phyloP scores from a whole-genome alignment of 441 rosid species.

The Jatropha multifida region DNA sequence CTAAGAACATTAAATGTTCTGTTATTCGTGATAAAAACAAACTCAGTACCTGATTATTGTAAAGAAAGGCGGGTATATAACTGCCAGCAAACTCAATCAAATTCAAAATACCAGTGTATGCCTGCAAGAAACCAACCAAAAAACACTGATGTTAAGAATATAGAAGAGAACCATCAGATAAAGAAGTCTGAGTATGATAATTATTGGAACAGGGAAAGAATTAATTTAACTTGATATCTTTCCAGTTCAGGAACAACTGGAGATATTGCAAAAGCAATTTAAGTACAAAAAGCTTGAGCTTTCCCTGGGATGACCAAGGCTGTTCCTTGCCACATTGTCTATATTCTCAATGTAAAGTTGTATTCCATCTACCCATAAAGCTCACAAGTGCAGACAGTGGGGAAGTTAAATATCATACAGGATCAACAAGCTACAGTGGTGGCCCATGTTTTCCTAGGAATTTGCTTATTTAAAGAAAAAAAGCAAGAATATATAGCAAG shows the following conservation, averaged over 20 bases:
- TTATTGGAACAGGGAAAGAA: background rate
- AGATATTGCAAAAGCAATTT: background rate
- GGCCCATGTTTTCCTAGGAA: background rate
- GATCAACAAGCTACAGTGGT: background rate
- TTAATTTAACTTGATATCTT: background rate
- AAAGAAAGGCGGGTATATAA: slow-evolving; percentile 66
- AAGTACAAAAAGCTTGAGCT: slow-evolving; percentile 1
- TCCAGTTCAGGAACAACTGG: background rate
- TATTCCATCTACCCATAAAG: background rate
- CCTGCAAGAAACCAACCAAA: slow-evolving; percentile 50
- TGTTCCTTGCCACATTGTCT: background rate
- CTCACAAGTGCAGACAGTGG: background rate
- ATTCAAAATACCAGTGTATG: slow-evolving; percentile 75
- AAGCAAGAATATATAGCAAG: background rate
- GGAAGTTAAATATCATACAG: background rate
- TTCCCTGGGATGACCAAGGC: background rate
- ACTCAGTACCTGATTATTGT: slow-evolving; percentile 71
- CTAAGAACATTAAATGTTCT: background rate
- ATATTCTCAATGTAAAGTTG: background rate
- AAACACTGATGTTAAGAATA: slow-evolving; percentile 6
- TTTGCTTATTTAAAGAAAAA: background rate
- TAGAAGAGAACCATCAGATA: slow-evolving; percentile 10
- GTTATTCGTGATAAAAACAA: slow-evolving; percentile 11
- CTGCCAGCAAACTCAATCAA: slow-evolving; percentile 57
- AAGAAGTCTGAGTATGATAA: background rate